Evolutionary conservation across 345 rosid genomes (phyloP), one percentile per base, ranked within the genome.

Genomic region (Schrenkiella parvula): DNA sequence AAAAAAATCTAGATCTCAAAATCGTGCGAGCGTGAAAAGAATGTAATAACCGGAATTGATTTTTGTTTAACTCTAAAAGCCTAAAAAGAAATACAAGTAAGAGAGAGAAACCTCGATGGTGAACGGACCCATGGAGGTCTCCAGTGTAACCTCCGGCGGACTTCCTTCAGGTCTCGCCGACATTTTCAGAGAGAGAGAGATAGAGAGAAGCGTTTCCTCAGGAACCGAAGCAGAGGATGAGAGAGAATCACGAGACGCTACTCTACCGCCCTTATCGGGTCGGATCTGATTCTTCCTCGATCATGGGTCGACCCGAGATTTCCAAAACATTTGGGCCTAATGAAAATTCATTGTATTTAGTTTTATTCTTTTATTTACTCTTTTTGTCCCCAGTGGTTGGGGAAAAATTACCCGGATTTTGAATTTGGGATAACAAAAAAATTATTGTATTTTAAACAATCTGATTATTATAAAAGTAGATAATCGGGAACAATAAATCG

Each of bases 71-170:
- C 60, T 47, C 44, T 41, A 52, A 8, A 4, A 53, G 60, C 35
- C 42, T 9, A 62, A 34, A 11, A 25, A 13, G 28, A 23, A 8
- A 19, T 2, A 21, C 2, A 46, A 44, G 46, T 13, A 4, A 37
- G 60, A 14, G 15, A 18, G 18, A 50, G 48, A 22, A 34, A 87
- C 98, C 99, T 95, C 99, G 50, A 87, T 84, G 1, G 95, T 85
- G 84, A 95, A 86, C 26, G 91, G 68, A 15, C 97, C 98, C 95
- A 89, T 91, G 68, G 99, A 95, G 48, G 96, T 91, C 78, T 91
- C 98, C 1, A 95, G 86, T 15, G 98, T 95, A 26, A 91, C 93
- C 82, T 95, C 99, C 74, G 95, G 88, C 12, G 95, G 68, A 46
- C 89, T 89, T 26, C 87, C 96, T 79, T 93, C 98, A 46, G 86